Percentiles rank a stretch among this genome's conserved stretches.
These are phyloP conservation scores for Xerocomellus dryophilus DNA, from an alignment of 768 basidiomycete genomes.

Conservation along the genomic window DNA sequence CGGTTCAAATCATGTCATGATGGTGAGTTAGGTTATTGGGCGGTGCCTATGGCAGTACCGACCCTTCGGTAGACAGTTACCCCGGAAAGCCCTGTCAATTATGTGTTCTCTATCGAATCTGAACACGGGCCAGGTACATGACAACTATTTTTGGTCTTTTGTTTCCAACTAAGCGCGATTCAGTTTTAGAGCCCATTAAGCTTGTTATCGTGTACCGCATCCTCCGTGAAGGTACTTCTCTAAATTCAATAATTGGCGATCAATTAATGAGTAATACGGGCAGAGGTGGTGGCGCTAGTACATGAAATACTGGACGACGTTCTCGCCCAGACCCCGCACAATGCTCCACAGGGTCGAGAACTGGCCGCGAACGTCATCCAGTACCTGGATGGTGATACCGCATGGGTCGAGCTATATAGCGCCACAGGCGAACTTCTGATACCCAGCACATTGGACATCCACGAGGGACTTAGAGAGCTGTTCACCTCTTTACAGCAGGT, in stretches of 20 bases:
- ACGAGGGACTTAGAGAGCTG: constrained; percentile 27
- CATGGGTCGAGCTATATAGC: constrained; percentile 69
- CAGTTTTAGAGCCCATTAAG: constrained; percentile 61
- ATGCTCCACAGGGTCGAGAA: constrained; percentile 37
- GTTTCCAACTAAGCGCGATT: constrained; percentile 1
- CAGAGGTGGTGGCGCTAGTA: constrained; percentile 69
- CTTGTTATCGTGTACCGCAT: constrained; percentile 74
- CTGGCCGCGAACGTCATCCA: constrained; percentile 51
- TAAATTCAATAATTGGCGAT: neutral
- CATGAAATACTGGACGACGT: constrained; percentile 46
- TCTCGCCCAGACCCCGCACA: constrained; percentile 35
- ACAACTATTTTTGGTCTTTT: constrained; percentile 3
- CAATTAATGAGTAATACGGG: constrained; percentile 7
- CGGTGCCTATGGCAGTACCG: neutral
- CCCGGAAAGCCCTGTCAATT: constrained; percentile 70
- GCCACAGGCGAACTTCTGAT: constrained; percentile 68
- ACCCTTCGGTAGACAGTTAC: constrained; percentile 61
- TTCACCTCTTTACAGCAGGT: constrained; percentile 35
- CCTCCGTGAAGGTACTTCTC: constrained; percentile 69
- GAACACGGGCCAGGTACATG: constrained; percentile 53
- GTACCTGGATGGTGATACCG: constrained; percentile 57
- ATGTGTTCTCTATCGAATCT: constrained; percentile 77
- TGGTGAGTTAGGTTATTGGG: constrained; percentile 38
- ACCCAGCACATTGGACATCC: constrained; percentile 38
- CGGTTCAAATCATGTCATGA: constrained; percentile 43